Evolutionary conservation across 352 stramenopile genomes (phyloP), one percentile per base, ranked within the genome.

Genomic region (Halophytophthora batemanensis): DNA sequence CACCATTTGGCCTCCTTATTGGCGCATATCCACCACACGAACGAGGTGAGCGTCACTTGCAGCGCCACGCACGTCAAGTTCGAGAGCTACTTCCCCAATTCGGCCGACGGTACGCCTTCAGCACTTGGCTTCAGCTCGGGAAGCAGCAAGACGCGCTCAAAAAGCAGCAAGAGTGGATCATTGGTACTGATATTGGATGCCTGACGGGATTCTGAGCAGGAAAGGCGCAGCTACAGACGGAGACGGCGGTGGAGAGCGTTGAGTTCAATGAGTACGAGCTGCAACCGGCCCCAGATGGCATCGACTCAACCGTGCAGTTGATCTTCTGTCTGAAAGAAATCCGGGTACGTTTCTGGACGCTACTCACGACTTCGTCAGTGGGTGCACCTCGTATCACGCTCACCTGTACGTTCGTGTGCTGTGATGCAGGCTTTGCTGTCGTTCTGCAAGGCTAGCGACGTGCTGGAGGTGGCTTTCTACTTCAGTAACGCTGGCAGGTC

Each of bases 301-400:
- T 77, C n/a, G 72, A 87, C 18, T 59, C 74, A 10, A 69, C 71
- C 0, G 65, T 84, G n/a, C 77, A 94, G 56, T 60, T 94, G 17
- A 86, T 93, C 34, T 94, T 91, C 41, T 87, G 79, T 40, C 74
- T 90, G 39, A 93, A 89, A 41, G 84, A 94, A 61, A 71, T 93
- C 15, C 71, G 74, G 53, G 81, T 89, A 46, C 35, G 55, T 48
- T 21, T 19, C 17, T 11, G 15, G 12, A n/a, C n/a, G n/a, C n/a
- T n/a, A n/a, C n/a, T n/a, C n/a, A n/a, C n/a, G n/a, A n/a, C n/a
- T n/a, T n/a, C n/a, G n/a, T n/a, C n/a, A n/a, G n/a, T n/a, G n/a
- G n/a, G n/a, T n/a, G n/a, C n/a, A n/a, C n/a, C n/a, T n/a, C n/a
- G n/a, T n/a, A n/a, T 35, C n/a, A 44, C 10, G 18, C 12, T 15